Evolutionary conservation across 345 rosid genomes (phyloP).

Genomic region (Draba incana): DNA sequence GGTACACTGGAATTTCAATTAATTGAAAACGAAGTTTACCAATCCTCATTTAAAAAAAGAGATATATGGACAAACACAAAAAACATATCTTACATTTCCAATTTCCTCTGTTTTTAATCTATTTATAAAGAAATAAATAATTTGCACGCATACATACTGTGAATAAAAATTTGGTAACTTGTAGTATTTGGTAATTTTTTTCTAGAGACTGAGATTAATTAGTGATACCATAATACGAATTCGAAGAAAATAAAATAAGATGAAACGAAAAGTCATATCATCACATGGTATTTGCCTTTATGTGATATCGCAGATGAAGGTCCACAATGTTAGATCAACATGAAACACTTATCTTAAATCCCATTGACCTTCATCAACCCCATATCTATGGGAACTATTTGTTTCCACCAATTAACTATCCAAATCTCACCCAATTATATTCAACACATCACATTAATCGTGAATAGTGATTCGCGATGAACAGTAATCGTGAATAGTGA

Average conservation of each 20-base stretch:
- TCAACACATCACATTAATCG: neutral
- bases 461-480: too few relatives aligned
- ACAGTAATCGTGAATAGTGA: too few relatives aligned
- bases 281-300: conserved; percentile 45
- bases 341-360: conserved; percentile 62
- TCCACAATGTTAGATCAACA: conserved; percentile 59
- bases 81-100: too few relatives aligned
- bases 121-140: too few relatives aligned
- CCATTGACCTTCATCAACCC: conserved; percentile 63
- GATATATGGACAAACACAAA: too few relatives aligned
- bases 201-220: neutral
- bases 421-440: conserved; percentile 8
- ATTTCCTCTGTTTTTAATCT: too few relatives aligned
- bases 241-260: neutral
- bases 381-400: conserved; percentile 49
- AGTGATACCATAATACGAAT: conserved; percentile 8
- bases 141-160: too few relatives aligned
- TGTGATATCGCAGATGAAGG: conserved; percentile 37
- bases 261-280: conserved; percentile 39
- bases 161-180: conserved; percentile 6
- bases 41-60: too few relatives aligned
- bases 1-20: too few relatives aligned
- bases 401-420: conserved; percentile 20
- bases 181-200: neutral
- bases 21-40: too few relatives aligned